Evolutionary conservation across 1,139 yeast species (phyloP).

Genomic region (Candida frijolesensis): DNA sequence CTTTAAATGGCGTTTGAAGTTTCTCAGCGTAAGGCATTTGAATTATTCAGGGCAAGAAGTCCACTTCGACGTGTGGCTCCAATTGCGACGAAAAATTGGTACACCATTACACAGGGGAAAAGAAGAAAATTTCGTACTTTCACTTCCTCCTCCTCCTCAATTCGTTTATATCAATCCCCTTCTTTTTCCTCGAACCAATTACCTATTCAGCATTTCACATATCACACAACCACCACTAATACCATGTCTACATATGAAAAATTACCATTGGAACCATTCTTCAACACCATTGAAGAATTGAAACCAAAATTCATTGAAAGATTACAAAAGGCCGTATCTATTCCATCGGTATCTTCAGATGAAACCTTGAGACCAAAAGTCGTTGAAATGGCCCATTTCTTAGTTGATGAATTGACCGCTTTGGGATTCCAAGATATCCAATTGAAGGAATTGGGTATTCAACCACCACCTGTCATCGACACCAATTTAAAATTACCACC

Average conservation of each 20-base stretch:
- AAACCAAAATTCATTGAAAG: slow-evolving; percentile 70
- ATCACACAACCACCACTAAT: not conserved
- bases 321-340: slow-evolving; percentile 79
- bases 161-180: not conserved
- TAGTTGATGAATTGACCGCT: slow-evolving; percentile 63
- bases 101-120: not conserved
- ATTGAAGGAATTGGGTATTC: slow-evolving; percentile 79
- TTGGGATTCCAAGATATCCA: slow-evolving; percentile 85
- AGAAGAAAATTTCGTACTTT: not conserved
- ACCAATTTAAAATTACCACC: slow-evolving; percentile 82
- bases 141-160: not conserved
- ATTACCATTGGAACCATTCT: slow-evolving; percentile 48
- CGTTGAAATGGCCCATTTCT: slow-evolving; percentile 80
- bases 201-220: not conserved
- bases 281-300: slow-evolving; percentile 66
- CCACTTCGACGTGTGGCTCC: slow-evolving; percentile 2
- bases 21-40: slow-evolving; percentile 1
- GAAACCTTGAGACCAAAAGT: slow-evolving; percentile 86
- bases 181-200: slow-evolving; percentile 2
- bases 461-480: slow-evolving; percentile 80
- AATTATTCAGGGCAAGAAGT: not conserved
- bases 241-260: slow-evolving; percentile 31
- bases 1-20: not conserved
- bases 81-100: not conserved
- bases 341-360: slow-evolving; percentile 94